phyloP scores from a whole-genome alignment of 2,329 filamentous ascomycete genomes.

The Aspergillus ochraceus region DNA sequence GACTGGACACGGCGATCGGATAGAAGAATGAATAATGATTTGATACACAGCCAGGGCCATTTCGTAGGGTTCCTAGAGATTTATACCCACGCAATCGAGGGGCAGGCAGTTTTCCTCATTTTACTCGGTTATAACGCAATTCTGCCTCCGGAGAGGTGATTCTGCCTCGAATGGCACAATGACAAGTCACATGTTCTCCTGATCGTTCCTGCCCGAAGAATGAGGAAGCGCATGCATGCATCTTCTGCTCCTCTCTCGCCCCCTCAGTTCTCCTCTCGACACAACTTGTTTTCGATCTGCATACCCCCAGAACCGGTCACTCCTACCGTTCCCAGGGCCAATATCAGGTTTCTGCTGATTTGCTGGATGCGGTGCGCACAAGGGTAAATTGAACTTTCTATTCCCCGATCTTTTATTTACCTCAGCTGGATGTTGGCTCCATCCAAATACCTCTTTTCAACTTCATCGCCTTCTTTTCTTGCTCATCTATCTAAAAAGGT shows the following conservation, averaged over 20 bases:
- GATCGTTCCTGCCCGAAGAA: neutral
- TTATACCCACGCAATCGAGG: neutral
- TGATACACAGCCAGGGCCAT: neutral
- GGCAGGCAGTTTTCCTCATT: neutral
- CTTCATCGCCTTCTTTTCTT: no score
- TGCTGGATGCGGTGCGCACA: no score
- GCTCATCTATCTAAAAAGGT: no score
- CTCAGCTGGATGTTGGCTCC: neutral
- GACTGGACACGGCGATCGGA: conserved; percentile 15
- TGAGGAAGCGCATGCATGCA: no score
- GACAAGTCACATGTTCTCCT: neutral
- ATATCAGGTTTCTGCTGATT: no score
- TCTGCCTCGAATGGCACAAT: neutral
- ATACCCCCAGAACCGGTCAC: no score
- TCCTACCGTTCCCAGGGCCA: neutral
- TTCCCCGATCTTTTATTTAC: neutral
- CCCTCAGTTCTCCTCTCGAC: neutral
- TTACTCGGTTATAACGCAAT: neutral
- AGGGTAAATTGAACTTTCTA: no score
- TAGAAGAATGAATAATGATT: conserved; percentile 11
- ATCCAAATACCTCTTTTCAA: neutral
- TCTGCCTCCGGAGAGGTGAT: neutral
- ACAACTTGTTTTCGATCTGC: neutral
- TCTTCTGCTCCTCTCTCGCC: neutral
- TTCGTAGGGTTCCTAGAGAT: neutral